Percentiles rank a stretch among this genome's conserved stretches.
Evolutionary conservation across 2,329 filamentous ascomycete genomes (phyloP).

Genomic region (Hymenoscyphus salicellus): DNA sequence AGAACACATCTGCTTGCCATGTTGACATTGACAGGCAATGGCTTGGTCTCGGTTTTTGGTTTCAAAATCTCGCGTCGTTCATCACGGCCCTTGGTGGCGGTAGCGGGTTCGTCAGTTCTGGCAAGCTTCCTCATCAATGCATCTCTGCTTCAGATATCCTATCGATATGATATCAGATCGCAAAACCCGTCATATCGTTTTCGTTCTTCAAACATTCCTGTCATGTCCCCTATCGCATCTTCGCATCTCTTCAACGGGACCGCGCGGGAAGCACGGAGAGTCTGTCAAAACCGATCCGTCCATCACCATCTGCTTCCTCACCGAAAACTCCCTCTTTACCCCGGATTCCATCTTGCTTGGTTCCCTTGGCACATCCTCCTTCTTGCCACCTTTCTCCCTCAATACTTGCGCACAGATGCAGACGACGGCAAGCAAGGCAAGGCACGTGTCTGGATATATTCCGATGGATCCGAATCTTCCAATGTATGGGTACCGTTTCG

Average conservation of each 20-base stretch:
- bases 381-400: neutral
- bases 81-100: constrained; percentile 51
- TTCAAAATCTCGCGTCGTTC: constrained; percentile 71
- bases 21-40: constrained; percentile 80
- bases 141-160: neutral
- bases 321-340: neutral
- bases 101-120: constrained; percentile 78
- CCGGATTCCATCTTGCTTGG: neutral
- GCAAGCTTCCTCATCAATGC: constrained; percentile 94
- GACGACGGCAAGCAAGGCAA: neutral
- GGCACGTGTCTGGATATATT: neutral
- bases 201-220: no score
- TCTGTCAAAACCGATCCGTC: neutral
- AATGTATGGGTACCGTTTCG: neutral
- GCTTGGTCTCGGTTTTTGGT: constrained; percentile 74
- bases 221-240: no score
- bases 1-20: constrained; percentile 92
- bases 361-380: neutral
- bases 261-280: neutral
- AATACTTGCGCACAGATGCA: no score
- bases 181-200: no score
- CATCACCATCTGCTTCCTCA: neutral
- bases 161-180: no score
- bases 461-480: neutral
- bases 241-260: neutral